Conservation (phyloP, 176 grass and related monocot species). For the Carex scoparia region DNA sequence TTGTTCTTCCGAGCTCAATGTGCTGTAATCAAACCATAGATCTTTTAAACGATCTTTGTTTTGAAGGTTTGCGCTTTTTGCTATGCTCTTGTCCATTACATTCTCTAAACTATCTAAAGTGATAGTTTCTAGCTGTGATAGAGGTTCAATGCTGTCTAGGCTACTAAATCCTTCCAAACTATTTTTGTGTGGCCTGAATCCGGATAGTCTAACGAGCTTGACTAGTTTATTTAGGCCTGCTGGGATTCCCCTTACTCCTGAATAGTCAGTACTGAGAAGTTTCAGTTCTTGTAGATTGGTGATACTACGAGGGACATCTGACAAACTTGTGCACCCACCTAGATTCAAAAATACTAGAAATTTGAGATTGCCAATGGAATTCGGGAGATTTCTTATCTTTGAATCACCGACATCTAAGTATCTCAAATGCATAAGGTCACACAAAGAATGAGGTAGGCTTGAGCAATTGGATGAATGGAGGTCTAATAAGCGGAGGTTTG, state of each 20-base stretch:
- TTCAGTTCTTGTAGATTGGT: background rate
- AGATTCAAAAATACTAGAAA: background rate
- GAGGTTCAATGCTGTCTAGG: background rate
- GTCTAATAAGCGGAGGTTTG: background rate
- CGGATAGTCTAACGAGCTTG: background rate
- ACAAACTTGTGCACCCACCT: accelerated
- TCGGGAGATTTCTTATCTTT: background rate
- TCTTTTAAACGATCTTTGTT: background rate
- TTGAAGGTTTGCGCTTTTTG: background rate
- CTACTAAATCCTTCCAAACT: background rate
- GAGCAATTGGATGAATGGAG: background rate
- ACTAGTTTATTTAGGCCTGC: background rate
- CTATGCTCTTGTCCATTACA: background rate
- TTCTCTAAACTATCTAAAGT: background rate
- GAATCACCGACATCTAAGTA: background rate
- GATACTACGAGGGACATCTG: background rate
- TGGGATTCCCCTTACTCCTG: background rate
- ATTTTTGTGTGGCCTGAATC: background rate
- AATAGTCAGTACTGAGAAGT: accelerated
- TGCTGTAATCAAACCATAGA: background rate
- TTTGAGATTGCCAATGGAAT: background rate
- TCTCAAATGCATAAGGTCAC: background rate
- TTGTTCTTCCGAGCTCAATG: background rate
- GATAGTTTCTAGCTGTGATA: background rate
- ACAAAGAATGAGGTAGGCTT: background rate